Evolutionary conservation across 495 filamentous ascomycete genomes (phyloP).

Genomic region (Thermothielavioides terrestris): DNA sequence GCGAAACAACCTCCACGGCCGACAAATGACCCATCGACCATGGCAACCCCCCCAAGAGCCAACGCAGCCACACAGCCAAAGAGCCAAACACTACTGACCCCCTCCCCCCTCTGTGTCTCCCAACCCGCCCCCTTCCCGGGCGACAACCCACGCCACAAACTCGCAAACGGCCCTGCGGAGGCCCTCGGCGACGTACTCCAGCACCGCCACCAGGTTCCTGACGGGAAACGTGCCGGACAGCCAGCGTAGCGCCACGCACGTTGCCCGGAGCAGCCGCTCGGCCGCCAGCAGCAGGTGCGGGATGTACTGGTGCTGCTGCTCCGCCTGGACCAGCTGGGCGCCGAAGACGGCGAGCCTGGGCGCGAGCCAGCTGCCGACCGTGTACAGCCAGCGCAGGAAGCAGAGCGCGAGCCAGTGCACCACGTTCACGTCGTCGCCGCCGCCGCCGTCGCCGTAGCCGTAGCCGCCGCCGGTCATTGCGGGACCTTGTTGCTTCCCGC

Average conservation of each 20-base stretch:
- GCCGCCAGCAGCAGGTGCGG: not conserved
- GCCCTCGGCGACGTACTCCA: slow-evolving; percentile 9
- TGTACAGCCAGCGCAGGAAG: slow-evolving; percentile 4
- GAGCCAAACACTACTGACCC: not conserved
- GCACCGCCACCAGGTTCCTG: not conserved
- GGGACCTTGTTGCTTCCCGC: too few relatives aligned
- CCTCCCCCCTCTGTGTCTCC: not conserved
- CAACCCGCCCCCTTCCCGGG: not conserved
- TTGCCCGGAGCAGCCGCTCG: not conserved
- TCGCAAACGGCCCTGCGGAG: slow-evolving; percentile 15
- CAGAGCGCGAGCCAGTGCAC: slow-evolving; percentile 9
- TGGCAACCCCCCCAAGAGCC: too few relatives aligned
- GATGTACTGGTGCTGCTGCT: not conserved
- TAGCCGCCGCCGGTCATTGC: too few relatives aligned
- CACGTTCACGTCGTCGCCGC: not conserved
- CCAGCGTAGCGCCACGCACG: not conserved
- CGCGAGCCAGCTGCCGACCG: slow-evolving; percentile 1
- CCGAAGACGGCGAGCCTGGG: not conserved
- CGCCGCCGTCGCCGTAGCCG: not conserved
- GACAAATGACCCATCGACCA: too few relatives aligned
- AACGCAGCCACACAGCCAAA: too few relatives aligned
- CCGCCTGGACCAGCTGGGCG: not conserved
- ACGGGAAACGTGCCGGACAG: slow-evolving; percentile 2
- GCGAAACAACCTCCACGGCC: too few relatives aligned
- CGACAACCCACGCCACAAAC: slow-evolving; percentile 5